These are phyloP conservation scores for Ustilago loliicola DNA, from an alignment of 1,284 basidiomycete genomes.

Conservation along the genomic window DNA sequence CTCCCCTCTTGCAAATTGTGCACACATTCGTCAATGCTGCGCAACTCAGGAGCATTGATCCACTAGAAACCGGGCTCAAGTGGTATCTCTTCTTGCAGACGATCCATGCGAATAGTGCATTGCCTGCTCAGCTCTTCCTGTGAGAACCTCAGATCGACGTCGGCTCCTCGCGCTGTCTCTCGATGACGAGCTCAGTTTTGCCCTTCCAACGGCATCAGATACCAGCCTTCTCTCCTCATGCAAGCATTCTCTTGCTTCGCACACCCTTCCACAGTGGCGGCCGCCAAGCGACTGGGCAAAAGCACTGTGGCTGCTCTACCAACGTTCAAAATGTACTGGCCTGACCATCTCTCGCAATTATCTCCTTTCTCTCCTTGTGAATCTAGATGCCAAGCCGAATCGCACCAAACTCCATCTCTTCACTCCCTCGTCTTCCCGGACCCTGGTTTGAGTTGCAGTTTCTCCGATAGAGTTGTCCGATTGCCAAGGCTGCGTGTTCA, in stretches of 20 bases:
- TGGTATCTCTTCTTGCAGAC: background rate
- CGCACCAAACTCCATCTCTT: slow-evolving; percentile 15
- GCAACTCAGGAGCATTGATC: background rate
- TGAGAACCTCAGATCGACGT: slow-evolving; percentile 15
- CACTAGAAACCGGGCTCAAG: background rate
- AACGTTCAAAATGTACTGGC: slow-evolving; percentile 20
- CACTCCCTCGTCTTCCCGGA: background rate
- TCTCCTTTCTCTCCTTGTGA: background rate
- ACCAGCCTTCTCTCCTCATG: background rate
- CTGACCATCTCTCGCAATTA: background rate
- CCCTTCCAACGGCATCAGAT: slow-evolving; percentile 13
- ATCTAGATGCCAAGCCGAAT: slow-evolving; percentile 26
- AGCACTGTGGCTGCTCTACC: slow-evolving; percentile 32
- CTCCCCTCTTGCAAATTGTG: background rate
- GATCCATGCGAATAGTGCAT: background rate
- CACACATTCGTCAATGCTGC: background rate
- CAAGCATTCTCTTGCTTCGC: background rate
- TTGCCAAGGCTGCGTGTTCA: background rate
- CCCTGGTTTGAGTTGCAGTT: background rate
- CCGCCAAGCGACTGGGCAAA: slow-evolving; percentile 28
- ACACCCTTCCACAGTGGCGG: background rate
- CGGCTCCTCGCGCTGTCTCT: slow-evolving; percentile 8
- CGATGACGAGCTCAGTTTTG: background rate
- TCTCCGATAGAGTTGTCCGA: slow-evolving; percentile 12
- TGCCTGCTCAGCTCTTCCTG: too few relatives aligned